Conservation (phyloP, 106 monocot species). For the Acorus calamus region DNA sequence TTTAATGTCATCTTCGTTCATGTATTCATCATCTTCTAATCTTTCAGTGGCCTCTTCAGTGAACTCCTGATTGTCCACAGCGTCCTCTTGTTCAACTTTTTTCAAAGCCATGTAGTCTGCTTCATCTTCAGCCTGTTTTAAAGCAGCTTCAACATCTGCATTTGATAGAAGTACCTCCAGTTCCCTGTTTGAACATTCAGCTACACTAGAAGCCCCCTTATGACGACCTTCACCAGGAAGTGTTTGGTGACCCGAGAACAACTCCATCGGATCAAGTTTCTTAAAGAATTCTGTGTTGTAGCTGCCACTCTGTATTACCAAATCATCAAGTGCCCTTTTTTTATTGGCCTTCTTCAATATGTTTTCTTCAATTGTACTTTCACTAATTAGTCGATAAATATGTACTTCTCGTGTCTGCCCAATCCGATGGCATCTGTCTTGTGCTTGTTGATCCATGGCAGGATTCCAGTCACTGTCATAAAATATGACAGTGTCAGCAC, state of each 20-base stretch:
- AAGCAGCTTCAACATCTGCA: conserved; percentile 95
- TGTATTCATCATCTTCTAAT: conserved; percentile 81
- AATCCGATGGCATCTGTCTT: conserved; percentile 97
- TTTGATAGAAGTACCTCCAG: conserved; percentile 40
- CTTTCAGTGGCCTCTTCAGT: conserved; percentile 72
- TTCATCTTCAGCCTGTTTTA: conserved; percentile 95
- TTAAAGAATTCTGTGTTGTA: conserved; percentile 98
- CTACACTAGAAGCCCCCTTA: conserved; percentile 17
- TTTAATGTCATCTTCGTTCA: conserved; percentile 68
- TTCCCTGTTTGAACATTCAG: conserved; percentile 27
- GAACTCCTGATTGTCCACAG: conserved; percentile 97
- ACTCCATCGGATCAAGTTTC: conserved; percentile 91
- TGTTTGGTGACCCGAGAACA: conserved; percentile 65
- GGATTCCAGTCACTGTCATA: conserved; percentile 99
- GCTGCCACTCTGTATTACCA: conserved; percentile 97
- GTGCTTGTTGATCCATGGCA: conserved; percentile 99
- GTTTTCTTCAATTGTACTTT: conserved; percentile 96
- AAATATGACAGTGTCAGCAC: conserved; percentile 98
- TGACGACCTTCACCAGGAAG: conserved; percentile 24
- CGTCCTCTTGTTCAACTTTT: conserved; percentile 87
- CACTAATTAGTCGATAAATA: conserved; percentile 90
- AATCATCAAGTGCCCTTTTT: conserved; percentile 90
- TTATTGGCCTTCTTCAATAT: conserved; percentile 98
- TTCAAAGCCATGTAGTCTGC: conserved; percentile 99
- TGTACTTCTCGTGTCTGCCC: conserved; percentile 98